Evolutionary conservation across 1,284 basidiomycete species (phyloP).

Genomic region (Pyrrhoderma lamaoense): DNA sequence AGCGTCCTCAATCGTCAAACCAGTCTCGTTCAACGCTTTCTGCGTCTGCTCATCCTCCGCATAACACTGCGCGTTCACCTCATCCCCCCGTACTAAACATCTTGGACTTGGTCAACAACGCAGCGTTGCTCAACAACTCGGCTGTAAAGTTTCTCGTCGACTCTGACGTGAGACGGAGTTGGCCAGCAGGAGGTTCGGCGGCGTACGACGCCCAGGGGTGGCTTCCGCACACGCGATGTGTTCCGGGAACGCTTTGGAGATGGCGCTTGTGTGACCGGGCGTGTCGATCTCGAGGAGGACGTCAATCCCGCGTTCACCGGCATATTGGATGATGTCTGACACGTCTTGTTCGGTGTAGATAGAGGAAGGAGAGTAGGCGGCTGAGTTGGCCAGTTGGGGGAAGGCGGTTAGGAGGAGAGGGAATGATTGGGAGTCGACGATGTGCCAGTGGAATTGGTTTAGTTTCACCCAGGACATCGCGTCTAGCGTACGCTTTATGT

Average conservation of each 20-base stretch:
- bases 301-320: conserved; percentile 75
- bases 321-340: conserved; percentile 59
- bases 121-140: conserved; percentile 27
- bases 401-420: conserved; percentile 61
- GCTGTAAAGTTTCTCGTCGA: conserved; percentile 27
- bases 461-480: conserved; percentile 87
- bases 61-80: conserved; percentile 39
- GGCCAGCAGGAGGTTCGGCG: conserved; percentile 40
- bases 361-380: conserved; percentile 53
- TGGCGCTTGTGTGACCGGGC: conserved; percentile 72
- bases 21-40: conserved; percentile 24
- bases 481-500: conserved; percentile 71
- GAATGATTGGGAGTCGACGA: conserved; percentile 72
- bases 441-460: conserved; percentile 72
- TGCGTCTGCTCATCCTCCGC: conserved; percentile 29
- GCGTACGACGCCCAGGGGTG: conserved; percentile 59
- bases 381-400: conserved; percentile 53
- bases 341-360: conserved; percentile 62
- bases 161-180: conserved; percentile 34
- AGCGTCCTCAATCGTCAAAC: conserved; percentile 30
- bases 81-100: conserved; percentile 46
- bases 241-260: conserved; percentile 61
- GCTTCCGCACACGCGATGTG: conserved; percentile 64
- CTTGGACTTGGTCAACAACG: conserved; percentile 24
- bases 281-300: conserved; percentile 68